A percentile compares a stretch with the other conserved stretches of the same genome.
Evolutionary conservation across 805 yeast species (phyloP).

Genomic region (Saccharomycopsis sp.): DNA sequence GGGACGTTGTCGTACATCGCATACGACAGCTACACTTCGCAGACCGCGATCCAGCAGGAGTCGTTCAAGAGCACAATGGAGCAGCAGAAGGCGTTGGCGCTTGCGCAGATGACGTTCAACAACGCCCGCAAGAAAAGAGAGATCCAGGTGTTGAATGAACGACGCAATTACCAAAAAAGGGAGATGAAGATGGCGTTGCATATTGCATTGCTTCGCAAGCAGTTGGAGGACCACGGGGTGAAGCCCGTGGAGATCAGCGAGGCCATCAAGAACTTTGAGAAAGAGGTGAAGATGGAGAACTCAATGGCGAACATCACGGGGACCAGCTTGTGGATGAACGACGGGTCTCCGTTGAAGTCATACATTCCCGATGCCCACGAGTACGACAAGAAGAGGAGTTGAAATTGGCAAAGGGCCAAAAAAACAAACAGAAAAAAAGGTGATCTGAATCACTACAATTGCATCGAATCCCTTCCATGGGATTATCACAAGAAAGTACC

Average conservation of each 20-base stretch:
- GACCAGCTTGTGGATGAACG: constrained; percentile 51
- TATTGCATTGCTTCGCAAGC: constrained; percentile 55
- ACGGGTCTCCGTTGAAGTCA: constrained; percentile 38
- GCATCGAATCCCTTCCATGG: too few relatives aligned
- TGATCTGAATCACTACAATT: too few relatives aligned
- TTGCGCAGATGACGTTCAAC: constrained; percentile 39
- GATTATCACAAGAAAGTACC: too few relatives aligned
- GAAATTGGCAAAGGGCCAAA: too few relatives aligned
- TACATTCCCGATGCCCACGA: constrained; percentile 53
- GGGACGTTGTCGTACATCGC: constrained; percentile 40
- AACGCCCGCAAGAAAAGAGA: constrained; percentile 45
- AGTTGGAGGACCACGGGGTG: constrained; percentile 45
- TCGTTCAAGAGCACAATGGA: constrained; percentile 28
- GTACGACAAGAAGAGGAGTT: constrained; percentile 35
- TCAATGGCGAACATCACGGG: constrained; percentile 48
- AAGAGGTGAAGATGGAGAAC: constrained; percentile 47
- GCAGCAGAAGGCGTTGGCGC: constrained; percentile 28
- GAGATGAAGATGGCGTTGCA: constrained; percentile 59
- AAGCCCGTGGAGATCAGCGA: constrained; percentile 50
- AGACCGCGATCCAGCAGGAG: constrained; percentile 31
- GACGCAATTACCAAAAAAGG: constrained; percentile 37
- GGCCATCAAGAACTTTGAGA: constrained; percentile 48
- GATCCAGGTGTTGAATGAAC: constrained; percentile 41
- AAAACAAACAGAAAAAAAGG: too few relatives aligned
- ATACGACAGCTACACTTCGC: constrained; percentile 39